phyloP scores from a whole-genome alignment of 2,329 filamentous ascomycete species.

The Ceratocystis huliohia region DNA sequence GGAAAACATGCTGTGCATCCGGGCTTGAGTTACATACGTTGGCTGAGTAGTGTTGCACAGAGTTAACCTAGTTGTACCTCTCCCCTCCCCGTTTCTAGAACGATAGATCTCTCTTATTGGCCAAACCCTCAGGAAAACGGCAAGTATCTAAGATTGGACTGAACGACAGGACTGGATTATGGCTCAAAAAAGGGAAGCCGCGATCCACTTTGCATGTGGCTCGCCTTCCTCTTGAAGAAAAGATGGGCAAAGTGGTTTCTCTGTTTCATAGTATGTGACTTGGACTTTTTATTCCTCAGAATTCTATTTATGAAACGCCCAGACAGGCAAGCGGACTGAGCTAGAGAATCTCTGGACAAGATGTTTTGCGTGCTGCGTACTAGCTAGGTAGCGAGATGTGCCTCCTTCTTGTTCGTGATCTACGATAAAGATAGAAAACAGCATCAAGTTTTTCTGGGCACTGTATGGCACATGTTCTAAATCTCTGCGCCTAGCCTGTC shows the following conservation, averaged over 20 bases:
- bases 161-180: background rate
- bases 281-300: background rate
- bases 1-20: background rate
- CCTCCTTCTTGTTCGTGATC: too few relatives aligned
- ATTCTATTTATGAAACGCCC: too few relatives aligned
- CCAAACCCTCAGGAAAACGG: background rate
- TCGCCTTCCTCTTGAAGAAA: conserved; percentile 2
- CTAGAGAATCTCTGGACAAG: background rate
- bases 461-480: too few relatives aligned
- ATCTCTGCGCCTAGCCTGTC: too few relatives aligned
- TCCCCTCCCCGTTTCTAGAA: background rate
- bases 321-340: background rate
- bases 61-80: background rate
- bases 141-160: background rate
- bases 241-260: conserved; percentile 8
- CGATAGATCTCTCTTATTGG: background rate
- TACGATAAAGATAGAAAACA: too few relatives aligned
- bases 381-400: too few relatives aligned
- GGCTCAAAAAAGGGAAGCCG: background rate
- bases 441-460: too few relatives aligned
- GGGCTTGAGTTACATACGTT: background rate
- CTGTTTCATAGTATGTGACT: background rate
- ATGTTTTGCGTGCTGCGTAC: too few relatives aligned
- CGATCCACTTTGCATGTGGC: background rate
- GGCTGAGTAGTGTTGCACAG: conserved; percentile 3